Evolutionary conservation across 768 basidiomycete genomes (phyloP).

Genomic region (Termitomyces bulborhizus): DNA sequence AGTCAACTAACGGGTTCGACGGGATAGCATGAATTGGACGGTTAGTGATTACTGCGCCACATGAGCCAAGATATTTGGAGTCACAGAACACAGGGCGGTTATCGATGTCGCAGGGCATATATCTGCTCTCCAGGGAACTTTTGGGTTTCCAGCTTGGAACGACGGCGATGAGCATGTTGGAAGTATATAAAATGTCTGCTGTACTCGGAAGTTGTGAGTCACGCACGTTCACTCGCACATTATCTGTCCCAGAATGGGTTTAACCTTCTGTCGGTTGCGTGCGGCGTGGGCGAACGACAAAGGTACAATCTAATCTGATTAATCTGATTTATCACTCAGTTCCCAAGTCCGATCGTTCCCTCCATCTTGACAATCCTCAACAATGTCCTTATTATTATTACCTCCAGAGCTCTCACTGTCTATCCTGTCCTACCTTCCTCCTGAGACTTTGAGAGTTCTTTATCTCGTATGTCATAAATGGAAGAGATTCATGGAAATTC

Average conservation of each 20-base stretch:
- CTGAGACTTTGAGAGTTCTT: slow-evolving; percentile 34
- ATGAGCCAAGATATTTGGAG: neutral
- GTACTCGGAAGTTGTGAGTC: neutral
- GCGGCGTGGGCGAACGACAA: too few species aligned
- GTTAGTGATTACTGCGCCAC: neutral
- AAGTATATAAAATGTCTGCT: too few species aligned
- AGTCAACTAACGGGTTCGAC: too few species aligned
- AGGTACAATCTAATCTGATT: neutral
- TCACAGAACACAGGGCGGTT: neutral
- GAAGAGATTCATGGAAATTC: slow-evolving; percentile 36
- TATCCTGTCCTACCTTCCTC: slow-evolving; percentile 43
- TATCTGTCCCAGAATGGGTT: too few species aligned
- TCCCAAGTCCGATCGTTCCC: neutral
- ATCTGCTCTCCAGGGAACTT: too few species aligned
- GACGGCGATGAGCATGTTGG: too few species aligned
- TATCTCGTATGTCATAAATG: slow-evolving; percentile 37
- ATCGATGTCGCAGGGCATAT: too few species aligned
- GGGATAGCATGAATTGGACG: neutral
- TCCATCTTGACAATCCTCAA: neutral
- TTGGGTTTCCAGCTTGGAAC: too few species aligned
- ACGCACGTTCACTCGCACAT: neutral
- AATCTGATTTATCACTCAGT: too few species aligned
- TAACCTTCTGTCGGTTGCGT: too few species aligned
- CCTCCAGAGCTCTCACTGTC: slow-evolving; percentile 54
- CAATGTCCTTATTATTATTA: slow-evolving; percentile 40